Evolutionary conservation across 345 rosid species (phyloP).

Genomic region (Zanthoxylum bungeanum): DNA sequence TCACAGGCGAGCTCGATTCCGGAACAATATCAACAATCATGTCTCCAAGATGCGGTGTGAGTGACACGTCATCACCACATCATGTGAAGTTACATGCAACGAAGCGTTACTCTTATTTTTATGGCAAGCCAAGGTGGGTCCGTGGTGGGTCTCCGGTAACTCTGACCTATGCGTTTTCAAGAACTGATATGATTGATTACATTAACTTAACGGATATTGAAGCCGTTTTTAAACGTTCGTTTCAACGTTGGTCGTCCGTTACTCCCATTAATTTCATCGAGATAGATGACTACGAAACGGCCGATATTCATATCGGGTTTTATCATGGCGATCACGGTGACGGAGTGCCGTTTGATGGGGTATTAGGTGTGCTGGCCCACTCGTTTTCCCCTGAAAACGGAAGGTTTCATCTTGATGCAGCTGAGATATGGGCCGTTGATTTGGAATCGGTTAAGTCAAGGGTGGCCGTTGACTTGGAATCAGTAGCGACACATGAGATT

Average conservation of each 20-base stretch:
- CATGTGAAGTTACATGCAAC: slow-evolving; percentile 28
- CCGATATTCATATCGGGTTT: slow-evolving; percentile 72
- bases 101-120: slow-evolving; percentile 59
- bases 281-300: slow-evolving; percentile 33
- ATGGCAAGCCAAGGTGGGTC: slow-evolving; percentile 70
- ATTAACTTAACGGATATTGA: slow-evolving; percentile 37
- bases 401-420: slow-evolving; percentile 73
- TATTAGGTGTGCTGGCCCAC: slow-evolving; percentile 76
- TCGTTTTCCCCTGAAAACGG: slow-evolving; percentile 91
- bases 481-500: slow-evolving; percentile 95
- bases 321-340: slow-evolving; percentile 72
- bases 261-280: slow-evolving; percentile 70
- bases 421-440: slow-evolving; percentile 75
- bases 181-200: slow-evolving; percentile 49
- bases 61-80: slow-evolving; percentile 33
- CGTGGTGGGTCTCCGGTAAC: slow-evolving; percentile 35
- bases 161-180: slow-evolving; percentile 69
- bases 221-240: slow-evolving; percentile 53
- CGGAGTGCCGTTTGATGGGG: slow-evolving; percentile 87
- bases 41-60: slow-evolving; percentile 81
- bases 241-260: slow-evolving; percentile 68
- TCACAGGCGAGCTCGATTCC: slow-evolving; percentile 63
- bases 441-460: slow-evolving; percentile 43
- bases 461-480: slow-evolving; percentile 80
- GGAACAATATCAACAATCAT: slow-evolving; percentile 54